phyloP scores from a whole-genome alignment of 1,284 basidiomycete species.

The Ganoderma boninense region DNA sequence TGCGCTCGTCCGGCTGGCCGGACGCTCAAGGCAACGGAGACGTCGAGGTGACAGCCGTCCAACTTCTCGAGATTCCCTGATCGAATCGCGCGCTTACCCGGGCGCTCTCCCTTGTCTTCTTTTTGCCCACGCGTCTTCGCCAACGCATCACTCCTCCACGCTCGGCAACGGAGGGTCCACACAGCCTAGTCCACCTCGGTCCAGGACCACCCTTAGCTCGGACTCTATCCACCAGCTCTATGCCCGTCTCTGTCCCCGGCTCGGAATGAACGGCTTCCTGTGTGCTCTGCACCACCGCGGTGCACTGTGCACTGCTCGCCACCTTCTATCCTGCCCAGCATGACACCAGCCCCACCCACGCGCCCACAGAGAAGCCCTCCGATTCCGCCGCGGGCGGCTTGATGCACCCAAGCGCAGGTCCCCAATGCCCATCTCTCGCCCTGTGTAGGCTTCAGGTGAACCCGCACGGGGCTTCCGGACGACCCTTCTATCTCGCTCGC shows the following conservation, averaged over 20 bases:
- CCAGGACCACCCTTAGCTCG: neutral
- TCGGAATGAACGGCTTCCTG: neutral
- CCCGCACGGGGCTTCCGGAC: neutral
- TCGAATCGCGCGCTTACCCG: neutral
- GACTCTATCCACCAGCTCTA: neutral
- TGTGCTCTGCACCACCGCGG: neutral
- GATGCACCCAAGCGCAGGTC: neutral
- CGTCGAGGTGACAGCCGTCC: neutral
- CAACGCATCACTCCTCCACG: too few species aligned
- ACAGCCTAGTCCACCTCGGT: neutral
- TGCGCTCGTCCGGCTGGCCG: constrained; percentile 5
- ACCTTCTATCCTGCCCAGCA: constrained; percentile 3
- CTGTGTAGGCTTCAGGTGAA: neutral
- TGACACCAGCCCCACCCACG: constrained; percentile 1
- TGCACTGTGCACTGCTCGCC: neutral
- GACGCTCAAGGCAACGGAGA: neutral
- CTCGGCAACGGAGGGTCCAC: neutral
- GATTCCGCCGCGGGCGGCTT: constrained; percentile 2
- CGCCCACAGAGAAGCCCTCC: constrained; percentile 2
- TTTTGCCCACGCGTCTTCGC: neutral
- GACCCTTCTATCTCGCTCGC: neutral
- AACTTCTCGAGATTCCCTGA: constrained; percentile 1
- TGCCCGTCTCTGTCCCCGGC: neutral
- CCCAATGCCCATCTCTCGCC: neutral
- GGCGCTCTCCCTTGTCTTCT: neutral